Evolutionary conservation across 805 yeast genomes (phyloP).

Genomic region (Sugiyamaella mastotermitis): DNA sequence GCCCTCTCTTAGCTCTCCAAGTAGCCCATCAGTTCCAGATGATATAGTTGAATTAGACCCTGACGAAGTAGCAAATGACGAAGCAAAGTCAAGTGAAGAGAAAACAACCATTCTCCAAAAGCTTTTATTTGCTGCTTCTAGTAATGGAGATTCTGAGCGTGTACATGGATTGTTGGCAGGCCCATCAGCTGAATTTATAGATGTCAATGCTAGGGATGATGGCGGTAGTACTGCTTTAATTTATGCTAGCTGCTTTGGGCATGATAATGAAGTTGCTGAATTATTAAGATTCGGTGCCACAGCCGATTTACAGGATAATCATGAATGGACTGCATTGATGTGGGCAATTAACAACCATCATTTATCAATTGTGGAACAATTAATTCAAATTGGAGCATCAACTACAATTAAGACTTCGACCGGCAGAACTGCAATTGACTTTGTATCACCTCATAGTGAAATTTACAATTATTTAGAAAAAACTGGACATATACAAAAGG

Average conservation of each 20-base stretch:
- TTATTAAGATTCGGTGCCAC: slow-evolving; percentile 33
- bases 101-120: slow-evolving; percentile 24
- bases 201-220: slow-evolving; percentile 31
- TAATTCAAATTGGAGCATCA: slow-evolving; percentile 62
- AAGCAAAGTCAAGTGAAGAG: slow-evolving; percentile 13
- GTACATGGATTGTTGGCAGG: slow-evolving; percentile 28
- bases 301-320: slow-evolving; percentile 32
- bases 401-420: slow-evolving; percentile 34
- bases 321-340: slow-evolving; percentile 56
- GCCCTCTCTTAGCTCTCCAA: too few species aligned
- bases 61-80: slow-evolving; percentile 22
- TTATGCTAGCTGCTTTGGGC: slow-evolving; percentile 37
- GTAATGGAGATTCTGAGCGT: slow-evolving; percentile 30
- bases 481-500: slow-evolving; percentile 20
- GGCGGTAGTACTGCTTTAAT: slow-evolving; percentile 35
- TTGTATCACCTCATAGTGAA: slow-evolving; percentile 52
- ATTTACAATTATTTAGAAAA: slow-evolving; percentile 51
- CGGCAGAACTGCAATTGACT: slow-evolving; percentile 46
- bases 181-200: slow-evolving; percentile 22
- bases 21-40: neutral
- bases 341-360: slow-evolving; percentile 74
- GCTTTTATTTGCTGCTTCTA: slow-evolving; percentile 29
- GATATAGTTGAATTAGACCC: slow-evolving; percentile 12
- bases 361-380: slow-evolving; percentile 45
- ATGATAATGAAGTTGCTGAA: slow-evolving; percentile 29